Conservation (phyloP, 2,329 filamentous ascomycete genomes). For the Phoma herbarum region DNA sequence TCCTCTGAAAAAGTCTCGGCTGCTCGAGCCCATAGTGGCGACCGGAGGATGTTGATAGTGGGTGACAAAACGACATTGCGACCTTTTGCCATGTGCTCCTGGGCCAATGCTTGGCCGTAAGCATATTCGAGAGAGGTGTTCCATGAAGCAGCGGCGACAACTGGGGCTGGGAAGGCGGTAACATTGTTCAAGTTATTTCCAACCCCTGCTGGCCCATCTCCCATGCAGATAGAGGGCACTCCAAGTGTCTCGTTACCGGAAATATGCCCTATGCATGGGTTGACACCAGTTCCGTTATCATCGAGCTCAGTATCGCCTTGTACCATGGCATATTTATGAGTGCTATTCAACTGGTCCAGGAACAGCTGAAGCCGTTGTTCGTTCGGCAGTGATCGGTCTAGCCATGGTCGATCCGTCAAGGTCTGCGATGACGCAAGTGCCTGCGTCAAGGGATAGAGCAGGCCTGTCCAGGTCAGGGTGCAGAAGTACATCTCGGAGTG, state of each 20-base stretch:
- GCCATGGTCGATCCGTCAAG: not conserved
- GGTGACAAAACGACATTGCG: too few relatives aligned
- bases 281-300: not conserved
- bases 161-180: too few relatives aligned
- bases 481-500: not conserved
- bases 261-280: not conserved
- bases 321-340: not conserved
- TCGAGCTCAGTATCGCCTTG: not conserved
- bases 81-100: not conserved
- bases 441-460: not conserved
- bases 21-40: too few relatives aligned
- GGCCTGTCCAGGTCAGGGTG: too few relatives aligned
- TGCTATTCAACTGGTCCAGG: not conserved
- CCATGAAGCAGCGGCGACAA: too few relatives aligned
- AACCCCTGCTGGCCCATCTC: too few relatives aligned
- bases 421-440: not conserved
- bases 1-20: too few relatives aligned
- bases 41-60: too few relatives aligned
- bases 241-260: too few relatives aligned
- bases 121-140: not conserved
- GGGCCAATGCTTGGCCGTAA: not conserved
- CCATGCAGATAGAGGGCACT: too few relatives aligned
- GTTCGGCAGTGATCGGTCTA: not conserved
- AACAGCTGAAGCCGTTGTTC: not conserved
- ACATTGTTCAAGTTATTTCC: too few relatives aligned